phyloP scores from a whole-genome alignment of 2,329 filamentous ascomycete species.

The Aspergillus tamarii region DNA sequence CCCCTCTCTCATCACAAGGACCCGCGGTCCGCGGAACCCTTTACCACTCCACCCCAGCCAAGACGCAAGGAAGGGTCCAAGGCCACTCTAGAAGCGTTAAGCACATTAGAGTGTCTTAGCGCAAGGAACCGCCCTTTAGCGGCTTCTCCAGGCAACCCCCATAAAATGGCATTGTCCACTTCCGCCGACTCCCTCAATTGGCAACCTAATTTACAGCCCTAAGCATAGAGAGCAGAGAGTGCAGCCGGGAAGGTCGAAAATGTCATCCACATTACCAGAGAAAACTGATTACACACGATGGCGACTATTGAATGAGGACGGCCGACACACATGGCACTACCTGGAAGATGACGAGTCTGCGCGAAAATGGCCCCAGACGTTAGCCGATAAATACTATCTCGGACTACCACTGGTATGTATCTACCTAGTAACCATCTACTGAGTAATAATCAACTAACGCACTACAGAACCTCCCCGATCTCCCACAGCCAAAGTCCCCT shows the following conservation, averaged over 20 bases:
- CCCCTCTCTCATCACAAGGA: background rate
- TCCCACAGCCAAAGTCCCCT: background rate
- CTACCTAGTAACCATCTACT: background rate
- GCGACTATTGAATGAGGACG: conserved; percentile 2
- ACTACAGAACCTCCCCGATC: background rate
- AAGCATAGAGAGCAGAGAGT: background rate
- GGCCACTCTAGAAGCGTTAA: background rate
- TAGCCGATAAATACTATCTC: conserved; percentile 8
- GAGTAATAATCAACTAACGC: background rate
- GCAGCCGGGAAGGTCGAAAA: background rate
- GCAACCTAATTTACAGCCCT: background rate
- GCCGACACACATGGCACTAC: conserved; percentile 11
- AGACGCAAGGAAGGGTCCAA: background rate
- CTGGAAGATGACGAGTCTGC: conserved; percentile 1
- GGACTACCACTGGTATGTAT: conserved; percentile 2
- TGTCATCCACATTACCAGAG: background rate
- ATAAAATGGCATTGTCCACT: background rate
- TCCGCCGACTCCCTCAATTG: background rate
- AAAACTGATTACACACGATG: conserved; percentile 2
- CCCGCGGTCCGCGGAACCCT: background rate
- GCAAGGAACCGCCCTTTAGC: background rate
- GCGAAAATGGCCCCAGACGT: background rate
- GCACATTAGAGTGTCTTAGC: background rate
- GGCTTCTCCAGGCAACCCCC: background rate
- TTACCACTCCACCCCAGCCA: background rate